phyloP scores from a whole-genome alignment of 176 grass and related monocot genomes.

The Microstegium vimineum region DNA sequence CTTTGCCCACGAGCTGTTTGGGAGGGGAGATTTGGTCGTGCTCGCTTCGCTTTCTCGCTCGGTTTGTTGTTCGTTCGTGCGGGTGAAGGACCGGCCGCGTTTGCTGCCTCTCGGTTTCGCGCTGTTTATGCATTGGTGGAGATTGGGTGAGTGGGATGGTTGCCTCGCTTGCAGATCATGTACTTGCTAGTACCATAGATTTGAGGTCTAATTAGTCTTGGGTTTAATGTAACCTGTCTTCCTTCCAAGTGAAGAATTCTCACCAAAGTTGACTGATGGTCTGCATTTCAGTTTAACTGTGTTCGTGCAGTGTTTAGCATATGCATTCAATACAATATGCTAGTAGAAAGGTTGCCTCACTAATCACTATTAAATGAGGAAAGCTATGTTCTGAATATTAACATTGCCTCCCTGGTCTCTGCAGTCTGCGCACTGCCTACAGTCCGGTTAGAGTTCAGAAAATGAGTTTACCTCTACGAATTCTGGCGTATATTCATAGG shows the following conservation, averaged over 20 bases:
- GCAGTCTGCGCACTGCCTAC: not conserved
- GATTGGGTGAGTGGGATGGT: not conserved
- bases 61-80: not conserved
- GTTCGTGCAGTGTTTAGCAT: not conserved
- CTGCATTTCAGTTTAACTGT: not conserved
- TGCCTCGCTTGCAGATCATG: not conserved
- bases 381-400: not conserved
- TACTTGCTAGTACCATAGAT: not conserved
- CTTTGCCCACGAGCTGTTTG: not conserved
- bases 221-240: not conserved
- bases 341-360: not conserved
- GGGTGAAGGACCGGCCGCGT: not conserved
- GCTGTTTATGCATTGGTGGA: not conserved
- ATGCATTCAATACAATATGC: not conserved
- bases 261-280: not conserved
- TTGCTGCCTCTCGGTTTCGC: not conserved
- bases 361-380: too few species aligned
- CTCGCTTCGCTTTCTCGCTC: not conserved
- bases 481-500: not conserved
- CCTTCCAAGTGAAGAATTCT: not conserved
- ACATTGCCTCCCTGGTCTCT: not conserved
- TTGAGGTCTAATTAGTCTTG: not conserved
- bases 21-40: not conserved
- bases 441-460: not conserved
- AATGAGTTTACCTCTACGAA: not conserved